These are phyloP conservation scores for Neonectria punicea DNA, from an alignment of 2,329 filamentous ascomycete species.

Conservation along the genomic window DNA sequence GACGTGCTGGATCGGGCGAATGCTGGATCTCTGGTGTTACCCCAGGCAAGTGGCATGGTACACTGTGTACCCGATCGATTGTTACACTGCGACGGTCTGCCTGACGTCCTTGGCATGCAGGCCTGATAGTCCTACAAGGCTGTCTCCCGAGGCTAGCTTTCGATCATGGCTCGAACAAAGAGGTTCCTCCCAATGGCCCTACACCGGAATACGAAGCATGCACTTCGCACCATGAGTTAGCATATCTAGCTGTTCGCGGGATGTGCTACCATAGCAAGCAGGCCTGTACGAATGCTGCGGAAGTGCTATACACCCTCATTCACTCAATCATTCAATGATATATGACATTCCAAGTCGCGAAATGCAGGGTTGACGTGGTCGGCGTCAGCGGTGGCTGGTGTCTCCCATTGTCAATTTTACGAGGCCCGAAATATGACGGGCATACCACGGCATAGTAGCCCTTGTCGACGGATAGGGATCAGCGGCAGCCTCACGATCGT, in stretches of 20 bases:
- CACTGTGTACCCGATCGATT: constrained; percentile 13
- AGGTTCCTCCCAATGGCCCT: background rate
- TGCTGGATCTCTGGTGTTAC: constrained; percentile 40
- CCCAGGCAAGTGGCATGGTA: constrained; percentile 6
- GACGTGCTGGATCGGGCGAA: constrained; percentile 39
- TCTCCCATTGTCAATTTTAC: background rate
- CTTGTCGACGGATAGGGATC: background rate
- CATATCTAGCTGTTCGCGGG: constrained; percentile 1
- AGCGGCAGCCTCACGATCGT: background rate
- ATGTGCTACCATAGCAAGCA: background rate
- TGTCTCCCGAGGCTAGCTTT: background rate
- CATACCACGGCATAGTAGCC: background rate
- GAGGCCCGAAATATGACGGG: constrained; percentile 16
- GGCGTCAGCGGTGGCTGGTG: background rate
- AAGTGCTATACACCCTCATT: background rate
- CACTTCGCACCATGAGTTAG: background rate
- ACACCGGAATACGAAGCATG: background rate
- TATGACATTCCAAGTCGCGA: background rate
- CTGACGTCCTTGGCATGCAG: background rate
- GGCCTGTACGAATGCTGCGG: constrained; percentile 4
- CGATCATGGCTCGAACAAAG: background rate
- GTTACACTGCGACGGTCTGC: constrained; percentile 16
- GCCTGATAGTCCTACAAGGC: background rate
- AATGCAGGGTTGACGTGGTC: background rate
- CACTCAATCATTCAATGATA: background rate